phyloP scores from a whole-genome alignment of 495 filamentous ascomycete genomes.

The Tuber microsphaerosporum region DNA sequence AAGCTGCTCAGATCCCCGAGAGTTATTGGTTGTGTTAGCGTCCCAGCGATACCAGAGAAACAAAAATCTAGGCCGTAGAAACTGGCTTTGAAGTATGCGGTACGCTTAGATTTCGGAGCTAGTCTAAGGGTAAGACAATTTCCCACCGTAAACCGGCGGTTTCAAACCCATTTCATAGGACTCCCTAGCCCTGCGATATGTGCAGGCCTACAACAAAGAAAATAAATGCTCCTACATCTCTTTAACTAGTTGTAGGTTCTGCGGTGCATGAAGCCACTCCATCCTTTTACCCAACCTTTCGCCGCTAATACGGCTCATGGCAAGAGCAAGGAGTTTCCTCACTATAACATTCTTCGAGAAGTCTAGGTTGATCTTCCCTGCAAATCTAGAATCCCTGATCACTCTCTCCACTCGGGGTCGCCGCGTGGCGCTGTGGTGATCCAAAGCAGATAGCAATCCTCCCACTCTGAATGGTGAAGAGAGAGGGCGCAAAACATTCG shows the following conservation, averaged over 20 bases:
- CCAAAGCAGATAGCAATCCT: background rate
- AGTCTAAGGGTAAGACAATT: background rate
- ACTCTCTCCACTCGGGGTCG: conserved; percentile 4
- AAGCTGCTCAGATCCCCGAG: background rate
- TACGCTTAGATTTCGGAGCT: background rate
- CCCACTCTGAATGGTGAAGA: background rate
- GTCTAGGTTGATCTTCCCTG: background rate
- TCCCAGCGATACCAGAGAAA: background rate
- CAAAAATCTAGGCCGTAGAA: background rate
- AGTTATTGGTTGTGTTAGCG: background rate
- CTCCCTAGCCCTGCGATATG: background rate
- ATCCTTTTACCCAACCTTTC: background rate
- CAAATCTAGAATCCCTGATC: background rate
- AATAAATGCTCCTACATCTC: background rate
- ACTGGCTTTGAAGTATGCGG: background rate
- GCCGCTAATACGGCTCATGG: background rate
- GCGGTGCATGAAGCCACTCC: conserved; percentile 9
- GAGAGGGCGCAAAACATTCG: background rate
- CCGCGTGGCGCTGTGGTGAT: background rate
- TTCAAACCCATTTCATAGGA: background rate
- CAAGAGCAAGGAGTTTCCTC: background rate
- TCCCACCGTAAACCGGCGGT: no score
- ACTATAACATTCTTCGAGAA: conserved; percentile 10
- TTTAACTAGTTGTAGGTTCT: background rate
- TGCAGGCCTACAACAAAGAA: background rate